Evolutionary conservation across 2,329 filamentous ascomycete species (phyloP), one percentile per base, ranked within the genome.

Genomic region (Paramyrothecium roridum): DNA sequence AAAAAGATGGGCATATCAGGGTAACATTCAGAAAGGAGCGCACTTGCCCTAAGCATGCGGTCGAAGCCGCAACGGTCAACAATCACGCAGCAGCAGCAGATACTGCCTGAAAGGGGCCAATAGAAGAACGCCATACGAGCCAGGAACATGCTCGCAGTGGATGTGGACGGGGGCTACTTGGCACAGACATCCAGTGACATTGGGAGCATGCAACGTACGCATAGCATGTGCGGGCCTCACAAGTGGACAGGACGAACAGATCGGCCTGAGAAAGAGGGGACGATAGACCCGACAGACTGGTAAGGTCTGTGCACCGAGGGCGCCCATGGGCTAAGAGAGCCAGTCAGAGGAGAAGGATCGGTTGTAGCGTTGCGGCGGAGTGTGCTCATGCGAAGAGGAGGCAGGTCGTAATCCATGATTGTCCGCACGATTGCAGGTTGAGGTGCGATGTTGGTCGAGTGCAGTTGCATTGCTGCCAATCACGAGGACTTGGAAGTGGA

Each of bases 201-300:
- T 43, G 37, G 16, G 37, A 6, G 37, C 37, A 43, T 43, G 37
- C 37, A 43, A 43, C n/a, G 37, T 4, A 43, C n/a, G 6, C 37
- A 16, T 13, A 19, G 37, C 7, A 19, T 43, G 37, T 8, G 37
- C 37, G 16, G n/a, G 37, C 7, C 37, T 43, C 13, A 19, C 16
- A 13, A 43, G n/a, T 43, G 37, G 37, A 43, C 37, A 19, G 37
- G 37, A 16, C 6, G 13, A 13, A 6, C 6, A 19, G 37, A 43
- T 43, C 47, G 50, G 34, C 47, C 48, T 34, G 50, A 50, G 34
- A 54, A 37, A 52, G 55, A 48, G 46, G 57, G 50, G 52, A 50
- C 40, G 21, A 54, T 13, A n/a, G 52, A 54, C 45, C 57, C 57
- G 55, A 52, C 54, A 56, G 52, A 50, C 33, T 57, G 57, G 57